Percentiles rank a stretch among this genome's conserved stretches.
phyloP scores from a whole-genome alignment of 495 filamentous ascomycete genomes.

The Margaritispora aquatica region DNA sequence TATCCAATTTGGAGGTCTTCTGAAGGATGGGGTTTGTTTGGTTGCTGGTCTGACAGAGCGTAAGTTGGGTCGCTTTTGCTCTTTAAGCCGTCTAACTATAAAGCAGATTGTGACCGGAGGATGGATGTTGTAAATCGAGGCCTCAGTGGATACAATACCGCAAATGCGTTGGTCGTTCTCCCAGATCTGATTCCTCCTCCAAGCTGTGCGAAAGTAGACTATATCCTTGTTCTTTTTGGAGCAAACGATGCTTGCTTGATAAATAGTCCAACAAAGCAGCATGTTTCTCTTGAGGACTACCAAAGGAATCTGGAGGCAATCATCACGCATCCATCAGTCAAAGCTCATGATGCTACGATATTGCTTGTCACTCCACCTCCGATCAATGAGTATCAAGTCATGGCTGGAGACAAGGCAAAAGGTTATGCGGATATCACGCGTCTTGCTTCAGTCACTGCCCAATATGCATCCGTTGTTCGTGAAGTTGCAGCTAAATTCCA shows the following conservation, averaged over 20 bases:
- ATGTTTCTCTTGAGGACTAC: conserved; percentile 55
- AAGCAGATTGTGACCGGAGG: conserved; percentile 49
- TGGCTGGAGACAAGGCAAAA: conserved; percentile 35
- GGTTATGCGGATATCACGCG: conserved; percentile 35
- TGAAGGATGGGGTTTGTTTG: conserved; percentile 61
- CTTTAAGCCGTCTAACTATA: background rate
- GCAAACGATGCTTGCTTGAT: conserved; percentile 59
- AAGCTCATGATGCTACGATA: conserved; percentile 52
- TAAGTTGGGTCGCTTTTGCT: conserved; percentile 27
- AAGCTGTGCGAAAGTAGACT: conserved; percentile 47
- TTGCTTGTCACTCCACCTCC: conserved; percentile 63
- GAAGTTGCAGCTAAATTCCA: conserved; percentile 46
- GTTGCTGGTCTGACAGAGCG: conserved; percentile 65
- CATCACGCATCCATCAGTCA: conserved; percentile 46
- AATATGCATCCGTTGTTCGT: conserved; percentile 52
- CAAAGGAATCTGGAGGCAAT: conserved; percentile 53
- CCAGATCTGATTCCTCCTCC: conserved; percentile 35
- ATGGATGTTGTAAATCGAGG: conserved; percentile 67
- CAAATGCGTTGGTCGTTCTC: conserved; percentile 53
- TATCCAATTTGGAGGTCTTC: conserved; percentile 22
- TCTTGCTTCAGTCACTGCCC: conserved; percentile 45
- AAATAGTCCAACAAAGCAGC: conserved; percentile 47
- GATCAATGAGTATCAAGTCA: conserved; percentile 52
- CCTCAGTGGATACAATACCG: conserved; percentile 57
- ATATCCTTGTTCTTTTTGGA: conserved; percentile 56